Percentiles rank a stretch among this genome's conserved stretches.
These are phyloP conservation scores for Aechmea fasciata DNA, from an alignment of 176 grass and related monocot species.

Conservation along the genomic window DNA sequence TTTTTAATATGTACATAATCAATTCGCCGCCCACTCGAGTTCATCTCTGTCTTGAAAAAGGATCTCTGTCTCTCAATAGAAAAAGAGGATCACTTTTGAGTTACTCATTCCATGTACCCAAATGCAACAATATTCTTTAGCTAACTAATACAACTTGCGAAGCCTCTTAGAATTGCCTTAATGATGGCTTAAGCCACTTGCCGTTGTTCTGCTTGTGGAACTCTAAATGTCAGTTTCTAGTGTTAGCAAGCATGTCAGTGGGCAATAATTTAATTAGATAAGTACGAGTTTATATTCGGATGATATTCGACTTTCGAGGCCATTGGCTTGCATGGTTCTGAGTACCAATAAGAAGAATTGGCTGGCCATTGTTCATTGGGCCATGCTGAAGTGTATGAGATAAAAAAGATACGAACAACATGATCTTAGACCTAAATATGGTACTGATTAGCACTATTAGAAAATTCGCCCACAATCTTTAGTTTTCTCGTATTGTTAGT, in stretches of 20 bases:
- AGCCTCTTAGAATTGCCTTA: not conserved
- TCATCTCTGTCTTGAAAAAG: too few species aligned
- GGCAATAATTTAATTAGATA: not conserved
- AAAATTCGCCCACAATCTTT: slow-evolving; percentile 32
- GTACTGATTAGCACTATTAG: slow-evolving; percentile 26
- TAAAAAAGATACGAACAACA: slow-evolving; percentile 20
- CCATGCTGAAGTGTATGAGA: slow-evolving; percentile 1
- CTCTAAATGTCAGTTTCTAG: not conserved
- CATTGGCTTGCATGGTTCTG: not conserved
- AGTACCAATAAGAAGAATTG: not conserved
- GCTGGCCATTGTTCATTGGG: slow-evolving; percentile 10
- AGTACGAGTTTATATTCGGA: not conserved
- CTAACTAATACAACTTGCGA: not conserved
- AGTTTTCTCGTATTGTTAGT: not conserved
- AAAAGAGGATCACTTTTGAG: not conserved
- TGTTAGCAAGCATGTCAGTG: not conserved
- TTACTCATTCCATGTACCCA: not conserved
- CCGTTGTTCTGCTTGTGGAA: not conserved
- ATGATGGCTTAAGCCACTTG: not conserved
- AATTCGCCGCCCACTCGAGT: too few species aligned
- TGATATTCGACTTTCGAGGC: not conserved
- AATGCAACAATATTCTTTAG: not conserved
- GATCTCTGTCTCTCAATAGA: not conserved
- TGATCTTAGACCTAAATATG: slow-evolving; percentile 30
- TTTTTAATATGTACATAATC: too few species aligned